Evolutionary conservation across 1,139 yeast genomes (phyloP), one percentile per base, ranked within the genome.

Genomic region (Geotrichum phurueaensis): DNA sequence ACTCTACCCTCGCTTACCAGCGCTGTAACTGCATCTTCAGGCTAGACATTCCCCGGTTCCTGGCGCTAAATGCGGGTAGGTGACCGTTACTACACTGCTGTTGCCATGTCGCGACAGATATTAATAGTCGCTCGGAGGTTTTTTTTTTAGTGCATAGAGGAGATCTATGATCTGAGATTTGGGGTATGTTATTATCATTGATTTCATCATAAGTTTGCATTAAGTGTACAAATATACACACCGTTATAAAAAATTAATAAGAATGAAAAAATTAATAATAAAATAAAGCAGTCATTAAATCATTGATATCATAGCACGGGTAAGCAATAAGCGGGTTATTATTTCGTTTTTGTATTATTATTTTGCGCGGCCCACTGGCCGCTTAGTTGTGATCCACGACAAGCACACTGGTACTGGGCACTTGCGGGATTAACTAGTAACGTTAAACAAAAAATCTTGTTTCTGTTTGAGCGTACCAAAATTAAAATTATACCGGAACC

Each of bases 21-120:
- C 33, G 56, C 18, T 54, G 31, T 47, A 54, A 54, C 22, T 54
- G 56, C 45, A 54, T 54, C 20, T 54, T 54, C 22, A 54, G 27
- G n/a, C 51, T 54, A 10, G 56, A 54, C 15, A 54, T 45, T 18
- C 33, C 20, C 15, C 33, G 20, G 51, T 54, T 54, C 31, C 43
- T 54, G 51, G 51, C 47, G 18, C 43, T 50, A 12, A 54, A 54
- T 25, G 51, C 51, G 23, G 47, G 18, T 18, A 39, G 18, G 20
- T 39, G 22, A 39, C 20, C 31, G 9, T 27, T 7, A 7, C 31
- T 27, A 7, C 9, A 18, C 22, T 39, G 6, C 7, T 39, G 47
- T 22, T 39, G 47, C 20, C 22, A 39, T 39, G 22, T 39, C 47
- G 47, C 47, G 47, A 39, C 47, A 39, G 20, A 39, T 39, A 39